These are phyloP conservation scores for Trametes polyzona DNA, from an alignment of 1,284 basidiomycete genomes.

Conservation along the genomic window DNA sequence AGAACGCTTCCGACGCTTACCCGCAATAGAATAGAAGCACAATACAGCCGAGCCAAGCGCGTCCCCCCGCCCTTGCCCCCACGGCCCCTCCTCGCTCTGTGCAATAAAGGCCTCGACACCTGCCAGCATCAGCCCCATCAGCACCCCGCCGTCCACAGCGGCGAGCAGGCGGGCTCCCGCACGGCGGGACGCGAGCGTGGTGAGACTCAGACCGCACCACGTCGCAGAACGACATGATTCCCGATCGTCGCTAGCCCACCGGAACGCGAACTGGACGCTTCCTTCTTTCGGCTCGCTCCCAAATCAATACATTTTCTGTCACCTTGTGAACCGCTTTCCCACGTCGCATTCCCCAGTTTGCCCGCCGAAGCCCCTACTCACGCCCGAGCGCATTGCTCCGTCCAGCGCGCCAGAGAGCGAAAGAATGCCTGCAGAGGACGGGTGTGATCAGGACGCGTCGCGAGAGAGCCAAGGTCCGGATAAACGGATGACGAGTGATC, in stretches of 20 bases:
- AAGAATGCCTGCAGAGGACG: neutral
- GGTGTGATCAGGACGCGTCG: constrained; percentile 3
- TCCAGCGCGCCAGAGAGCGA: neutral
- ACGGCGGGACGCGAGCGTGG: constrained; percentile 8
- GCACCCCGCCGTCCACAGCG: neutral
- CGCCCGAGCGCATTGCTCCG: neutral
- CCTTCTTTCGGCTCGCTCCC: constrained; percentile 28
- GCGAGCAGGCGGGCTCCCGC: constrained; percentile 7
- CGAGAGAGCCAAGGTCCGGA: constrained; percentile 15
- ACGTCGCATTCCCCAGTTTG: constrained; percentile 21
- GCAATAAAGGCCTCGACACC: neutral
- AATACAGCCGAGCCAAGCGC: constrained; percentile 25
- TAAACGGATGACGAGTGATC: constrained; percentile 23
- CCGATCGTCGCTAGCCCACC: constrained; percentile 35
- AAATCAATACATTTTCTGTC: constrained; percentile 28
- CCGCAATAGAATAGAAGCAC: constrained; percentile 30
- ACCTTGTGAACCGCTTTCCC: constrained; percentile 32
- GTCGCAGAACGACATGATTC: constrained; percentile 31
- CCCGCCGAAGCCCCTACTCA: constrained; percentile 3
- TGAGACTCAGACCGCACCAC: constrained; percentile 24
- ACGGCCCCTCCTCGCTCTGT: neutral
- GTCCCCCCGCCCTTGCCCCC: neutral
- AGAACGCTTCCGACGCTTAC: constrained; percentile 31
- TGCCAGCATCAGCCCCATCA: neutral
- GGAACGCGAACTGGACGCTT: constrained; percentile 27